Base-by-base conservation (phyloP, 163 green algal species). In the Scenedesmus sp. region DNA sequence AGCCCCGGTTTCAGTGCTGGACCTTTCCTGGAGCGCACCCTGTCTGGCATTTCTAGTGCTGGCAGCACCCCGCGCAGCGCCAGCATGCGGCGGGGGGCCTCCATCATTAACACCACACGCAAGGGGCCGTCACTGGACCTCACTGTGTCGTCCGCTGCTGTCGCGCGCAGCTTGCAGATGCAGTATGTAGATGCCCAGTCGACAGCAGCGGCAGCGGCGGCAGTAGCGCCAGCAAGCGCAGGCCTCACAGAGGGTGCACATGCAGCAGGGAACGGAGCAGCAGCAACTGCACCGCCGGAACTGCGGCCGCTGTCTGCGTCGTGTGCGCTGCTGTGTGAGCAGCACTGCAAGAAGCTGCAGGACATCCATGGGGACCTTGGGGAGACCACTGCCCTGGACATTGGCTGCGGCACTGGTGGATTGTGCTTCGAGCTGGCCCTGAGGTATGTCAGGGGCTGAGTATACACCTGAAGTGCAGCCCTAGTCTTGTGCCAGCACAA, bases 401-500 rank as follows among this genome's bases (percentile, higher is more conserved):
- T 94, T 26, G 92, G 92, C 68, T 95, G 93, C 73, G 89, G 89
- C 46, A 90, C 92, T 18, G 93, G 93, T n/a, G 92, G 89, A 51
- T 51, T 70, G 20, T 90, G 79, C 33, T 93, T 94, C 43, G 84
- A 91, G 40, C 90, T 95, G 5, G 87, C 92, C 2, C 18, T 88
- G 30, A 91, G 85, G 85, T 89, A n/a, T 6, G 83, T 20, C 43
- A 83, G 42, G 30, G 42, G 37, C 49, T 10, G 26, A 24, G 15
- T n/a, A n/a, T n/a, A n/a, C n/a, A n/a, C n/a, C n/a, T n/a, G n/a
- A n/a, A n/a, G n/a, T n/a, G n/a, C n/a, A n/a, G n/a, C n/a, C n/a
- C n/a, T n/a, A n/a, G n/a, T n/a, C n/a, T n/a, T n/a, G n/a, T n/a
- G n/a, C n/a, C n/a, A n/a, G n/a, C n/a, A n/a, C n/a, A n/a, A n/a